Percentiles rank a stretch among this genome's conserved stretches.
Conservation (phyloP, 306 rosid species). For the Aeschynomene evenia region DNA sequence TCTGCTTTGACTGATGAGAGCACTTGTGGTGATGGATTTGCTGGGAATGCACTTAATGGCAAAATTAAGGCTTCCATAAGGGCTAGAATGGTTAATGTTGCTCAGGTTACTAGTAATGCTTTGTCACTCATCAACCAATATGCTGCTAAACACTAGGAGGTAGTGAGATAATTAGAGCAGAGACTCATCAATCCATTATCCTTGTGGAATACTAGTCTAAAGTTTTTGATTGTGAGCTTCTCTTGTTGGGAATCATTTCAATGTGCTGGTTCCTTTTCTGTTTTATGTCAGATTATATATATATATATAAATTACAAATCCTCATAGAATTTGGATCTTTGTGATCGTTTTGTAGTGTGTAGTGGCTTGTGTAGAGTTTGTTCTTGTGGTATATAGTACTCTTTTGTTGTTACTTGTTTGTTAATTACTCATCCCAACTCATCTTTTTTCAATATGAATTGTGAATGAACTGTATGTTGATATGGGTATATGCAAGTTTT, state of each 20-base stretch:
- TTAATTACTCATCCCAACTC: not conserved
- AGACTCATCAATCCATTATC: not conserved
- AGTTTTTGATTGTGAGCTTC: not conserved
- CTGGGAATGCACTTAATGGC: constrained; percentile 33
- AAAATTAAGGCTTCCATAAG: constrained; percentile 32
- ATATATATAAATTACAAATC: not conserved
- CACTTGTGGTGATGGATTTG: constrained; percentile 47
- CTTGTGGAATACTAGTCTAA: not conserved
- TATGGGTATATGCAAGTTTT: not conserved
- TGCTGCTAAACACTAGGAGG: constrained; percentile 28
- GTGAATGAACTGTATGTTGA: not conserved
- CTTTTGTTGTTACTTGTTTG: not conserved
- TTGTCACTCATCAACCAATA: constrained; percentile 42
- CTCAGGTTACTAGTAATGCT: constrained; percentile 52
- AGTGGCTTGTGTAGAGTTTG: not conserved
- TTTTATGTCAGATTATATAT: constrained; percentile 4
- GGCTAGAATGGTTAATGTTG: constrained; percentile 37
- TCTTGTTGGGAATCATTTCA: not conserved
- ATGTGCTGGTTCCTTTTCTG: not conserved
- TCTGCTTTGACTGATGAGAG: constrained; percentile 40
- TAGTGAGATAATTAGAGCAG: too few species aligned
- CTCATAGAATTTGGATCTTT: not conserved
- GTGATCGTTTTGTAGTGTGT: constrained; percentile 18
- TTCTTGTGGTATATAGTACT: not conserved
- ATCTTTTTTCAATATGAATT: not conserved